Evolutionary conservation across 768 basidiomycete species (phyloP).

Genomic region (Russula dissimulans): DNA sequence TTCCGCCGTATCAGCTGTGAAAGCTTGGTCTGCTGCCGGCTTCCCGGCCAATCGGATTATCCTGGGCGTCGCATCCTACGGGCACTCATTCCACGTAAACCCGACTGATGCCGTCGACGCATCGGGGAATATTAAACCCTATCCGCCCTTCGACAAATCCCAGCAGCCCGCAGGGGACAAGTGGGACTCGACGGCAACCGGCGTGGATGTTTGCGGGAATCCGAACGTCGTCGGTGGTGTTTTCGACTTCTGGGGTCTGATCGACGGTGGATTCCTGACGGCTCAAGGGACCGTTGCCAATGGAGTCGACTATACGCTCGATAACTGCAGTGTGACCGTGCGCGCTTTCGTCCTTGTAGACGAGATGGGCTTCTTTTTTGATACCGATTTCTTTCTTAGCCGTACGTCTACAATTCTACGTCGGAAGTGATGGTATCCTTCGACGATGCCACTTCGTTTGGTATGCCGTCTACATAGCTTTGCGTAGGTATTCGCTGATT

Average conservation of each 20-base stretch:
- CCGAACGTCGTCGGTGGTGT: conserved; percentile 18
- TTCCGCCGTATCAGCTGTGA: conserved; percentile 12
- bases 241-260: conserved; percentile 17
- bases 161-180: conserved; percentile 36
- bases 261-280: conserved; percentile 6
- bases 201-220: conserved; percentile 30
- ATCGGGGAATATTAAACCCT: conserved; percentile 33
- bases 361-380: background rate
- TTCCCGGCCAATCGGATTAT: conserved; percentile 46
- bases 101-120: conserved; percentile 29
- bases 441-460: conserved; percentile 53
- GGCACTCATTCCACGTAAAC: conserved; percentile 56
- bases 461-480: background rate
- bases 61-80: conserved; percentile 79
- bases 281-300: conserved; percentile 7
- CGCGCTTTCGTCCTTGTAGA: conserved; percentile 20
- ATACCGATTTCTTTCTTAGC: conserved; percentile 32
- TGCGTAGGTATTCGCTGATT: background rate
- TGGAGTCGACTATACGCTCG: conserved; percentile 46
- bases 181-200: conserved; percentile 23
- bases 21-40: conserved; percentile 11
- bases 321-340: conserved; percentile 69
- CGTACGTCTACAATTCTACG: conserved; percentile 52
- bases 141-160: conserved; percentile 41
- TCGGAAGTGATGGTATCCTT: conserved; percentile 53